Percentiles rank a stretch among this genome's conserved stretches.
These are phyloP conservation scores for Heliamphora exappendiculata DNA, from an alignment of 148 eudicot species.

Conservation along the genomic window DNA sequence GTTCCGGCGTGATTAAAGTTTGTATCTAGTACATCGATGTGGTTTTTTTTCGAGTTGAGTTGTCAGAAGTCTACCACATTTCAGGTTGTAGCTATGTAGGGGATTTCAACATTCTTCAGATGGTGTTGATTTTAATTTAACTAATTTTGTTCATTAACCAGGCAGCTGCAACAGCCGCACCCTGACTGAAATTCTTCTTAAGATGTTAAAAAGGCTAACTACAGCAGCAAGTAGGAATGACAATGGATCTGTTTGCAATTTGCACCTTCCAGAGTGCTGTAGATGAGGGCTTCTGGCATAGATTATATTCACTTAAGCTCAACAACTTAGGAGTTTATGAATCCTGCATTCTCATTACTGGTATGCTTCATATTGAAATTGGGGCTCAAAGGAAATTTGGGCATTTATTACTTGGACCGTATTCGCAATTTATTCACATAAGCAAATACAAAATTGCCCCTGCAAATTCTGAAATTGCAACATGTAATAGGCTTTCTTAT, in stretches of 20 bases:
- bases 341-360: slow-evolving; percentile 64
- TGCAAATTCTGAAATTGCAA: no score
- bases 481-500: no score
- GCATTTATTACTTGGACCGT: no score
- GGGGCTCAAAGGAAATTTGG: no score
- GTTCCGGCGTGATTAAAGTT: no score
- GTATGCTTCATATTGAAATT: no score
- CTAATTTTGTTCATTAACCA: neutral
- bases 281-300: slow-evolving; percentile 93
- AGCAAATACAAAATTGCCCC: no score
- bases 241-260: slow-evolving; percentile 41
- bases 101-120: neutral
- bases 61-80: neutral
- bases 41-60: neutral
- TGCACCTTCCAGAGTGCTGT: slow-evolving; percentile 59
- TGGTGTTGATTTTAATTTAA: neutral
- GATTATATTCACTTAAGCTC: slow-evolving; percentile 79
- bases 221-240: slow-evolving; percentile 21
- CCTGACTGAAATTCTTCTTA: neutral
- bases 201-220: neutral
- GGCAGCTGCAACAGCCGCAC: neutral
- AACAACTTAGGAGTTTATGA: slow-evolving; percentile 72
- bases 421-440: no score
- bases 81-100: neutral
- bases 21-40: neutral